A percentile compares a stretch with the other conserved stretches of the same genome.
These are phyloP conservation scores for Hypoxylon perforatum DNA, from an alignment of 495 filamentous ascomycete genomes.

Conservation along the genomic window DNA sequence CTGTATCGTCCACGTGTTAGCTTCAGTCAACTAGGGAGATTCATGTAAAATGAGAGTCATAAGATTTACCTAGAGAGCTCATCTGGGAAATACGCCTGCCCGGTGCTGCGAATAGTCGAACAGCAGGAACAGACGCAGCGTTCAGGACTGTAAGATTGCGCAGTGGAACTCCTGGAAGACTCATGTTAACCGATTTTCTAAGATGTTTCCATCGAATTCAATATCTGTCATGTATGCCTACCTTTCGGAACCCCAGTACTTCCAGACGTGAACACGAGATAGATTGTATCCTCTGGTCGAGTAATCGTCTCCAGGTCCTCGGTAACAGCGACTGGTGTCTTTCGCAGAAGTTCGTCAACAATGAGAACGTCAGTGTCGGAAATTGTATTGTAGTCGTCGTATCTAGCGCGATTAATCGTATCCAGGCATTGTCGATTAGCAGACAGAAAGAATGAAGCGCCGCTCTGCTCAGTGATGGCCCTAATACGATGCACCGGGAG, in stretches of 20 bases:
- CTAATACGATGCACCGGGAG: constrained; percentile 30
- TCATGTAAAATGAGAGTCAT: background rate
- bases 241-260: constrained; percentile 42
- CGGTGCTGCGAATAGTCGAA: constrained; percentile 14
- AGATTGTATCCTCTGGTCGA: constrained; percentile 19
- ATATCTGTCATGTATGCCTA: constrained; percentile 14
- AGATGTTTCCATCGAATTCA: background rate
- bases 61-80: constrained; percentile 3
- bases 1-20: constrained; percentile 26
- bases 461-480: constrained; percentile 15
- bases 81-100: constrained; percentile 4
- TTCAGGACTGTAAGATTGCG: background rate
- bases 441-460: constrained; percentile 17
- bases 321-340: background rate
- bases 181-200: background rate
- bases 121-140: constrained; percentile 6
- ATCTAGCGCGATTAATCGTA: background rate
- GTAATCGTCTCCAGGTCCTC: constrained; percentile 1
- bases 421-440: constrained; percentile 4
- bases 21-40: constrained; percentile 28
- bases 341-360: constrained; percentile 5
- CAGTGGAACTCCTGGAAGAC: background rate
- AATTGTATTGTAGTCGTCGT: background rate
- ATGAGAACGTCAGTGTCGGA: background rate
- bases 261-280: constrained; percentile 43